Evolutionary conservation across 1,284 basidiomycete species (phyloP), one percentile per base, ranked within the genome.

Genomic region (Singerocomus inundabilis): DNA sequence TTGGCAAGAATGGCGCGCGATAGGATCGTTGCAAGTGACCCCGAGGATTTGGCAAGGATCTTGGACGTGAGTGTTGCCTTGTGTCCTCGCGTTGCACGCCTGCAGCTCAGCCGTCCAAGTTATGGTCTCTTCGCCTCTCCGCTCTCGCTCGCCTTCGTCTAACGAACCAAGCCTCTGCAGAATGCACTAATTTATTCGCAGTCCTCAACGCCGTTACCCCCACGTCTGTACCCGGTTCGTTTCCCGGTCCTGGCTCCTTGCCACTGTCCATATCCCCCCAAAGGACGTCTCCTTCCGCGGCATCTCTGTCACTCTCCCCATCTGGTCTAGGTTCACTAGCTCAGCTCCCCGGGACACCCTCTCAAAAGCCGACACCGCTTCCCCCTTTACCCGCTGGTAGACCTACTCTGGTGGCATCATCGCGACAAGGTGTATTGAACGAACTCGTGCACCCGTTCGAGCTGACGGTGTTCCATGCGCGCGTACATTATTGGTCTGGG

Each of bases 41-140:
- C 88, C 0, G 80, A 83, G 52, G 83, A 88, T 47, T 61, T 88
- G 31, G 63, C 69, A 18, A 73, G 79, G 50, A 78, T 91, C 49
- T 72, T 92, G 29, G 81, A 79, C 45, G 88, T 89, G 65, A 72
- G 85, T 55, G 5, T 36, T 4, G 1, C 10, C 30, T 34, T 25
- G 21, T n/a, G 16, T 39, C 24, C 21, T 37, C 18, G 15, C 15
- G 3, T 34, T 39, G 6, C 11, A 10, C 11, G 13, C 16, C 24
- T 30, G 18, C 13, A 12, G 10, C 49, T 58, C 31, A 55, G 18
- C 12, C 25, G 4, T 37, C 36, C 26, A 44, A 91, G 88, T 77
- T 91, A 24, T 92, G 89, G 89, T 87, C 85, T 62, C 80, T 92
- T 35, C 87, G 88, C 8, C 75, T 91, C 6, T 81, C 86, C 24